phyloP scores from a whole-genome alignment of 306 rosid species.

The Casuarina glauca region DNA sequence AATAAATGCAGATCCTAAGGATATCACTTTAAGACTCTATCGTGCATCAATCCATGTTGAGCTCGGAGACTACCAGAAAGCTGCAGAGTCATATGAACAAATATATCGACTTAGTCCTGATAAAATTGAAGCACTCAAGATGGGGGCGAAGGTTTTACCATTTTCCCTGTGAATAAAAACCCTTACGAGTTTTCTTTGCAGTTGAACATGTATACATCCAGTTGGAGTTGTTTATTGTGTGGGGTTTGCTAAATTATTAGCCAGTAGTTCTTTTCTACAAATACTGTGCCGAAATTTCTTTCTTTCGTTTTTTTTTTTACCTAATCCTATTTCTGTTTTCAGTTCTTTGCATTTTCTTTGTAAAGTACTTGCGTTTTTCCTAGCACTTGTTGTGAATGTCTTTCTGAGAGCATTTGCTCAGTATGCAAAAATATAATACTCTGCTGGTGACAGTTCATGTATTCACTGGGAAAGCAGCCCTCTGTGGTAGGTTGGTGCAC shows the following conservation, averaged over 20 bases:
- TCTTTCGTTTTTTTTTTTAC: neutral
- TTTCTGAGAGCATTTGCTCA: neutral
- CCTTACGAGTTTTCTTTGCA: constrained; percentile 20
- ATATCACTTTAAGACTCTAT: constrained; percentile 44
- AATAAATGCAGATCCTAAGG: constrained; percentile 74
- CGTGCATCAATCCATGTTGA: constrained; percentile 71
- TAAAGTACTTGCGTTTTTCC: neutral
- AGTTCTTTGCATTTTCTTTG: neutral
- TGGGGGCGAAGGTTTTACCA: constrained; percentile 60
- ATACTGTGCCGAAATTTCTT: neutral
- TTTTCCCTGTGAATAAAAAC: constrained; percentile 16
- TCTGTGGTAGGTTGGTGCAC: neutral
- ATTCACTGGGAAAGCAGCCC: neutral
- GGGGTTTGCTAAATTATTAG: neutral
- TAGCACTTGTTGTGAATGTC: too few species aligned
- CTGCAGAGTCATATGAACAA: constrained; percentile 72
- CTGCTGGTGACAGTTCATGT: neutral
- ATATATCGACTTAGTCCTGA: constrained; percentile 56
- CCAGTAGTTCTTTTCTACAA: neutral
- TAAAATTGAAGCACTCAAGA: constrained; percentile 71
- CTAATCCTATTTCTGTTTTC: neutral
- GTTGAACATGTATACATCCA: neutral
- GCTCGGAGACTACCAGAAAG: constrained; percentile 72
- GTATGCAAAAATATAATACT: neutral
- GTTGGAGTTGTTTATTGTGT: neutral